Evolutionary conservation across 768 basidiomycete genomes (phyloP), one percentile per base, ranked within the genome.

Genomic region (Lactarius akahatsu): DNA sequence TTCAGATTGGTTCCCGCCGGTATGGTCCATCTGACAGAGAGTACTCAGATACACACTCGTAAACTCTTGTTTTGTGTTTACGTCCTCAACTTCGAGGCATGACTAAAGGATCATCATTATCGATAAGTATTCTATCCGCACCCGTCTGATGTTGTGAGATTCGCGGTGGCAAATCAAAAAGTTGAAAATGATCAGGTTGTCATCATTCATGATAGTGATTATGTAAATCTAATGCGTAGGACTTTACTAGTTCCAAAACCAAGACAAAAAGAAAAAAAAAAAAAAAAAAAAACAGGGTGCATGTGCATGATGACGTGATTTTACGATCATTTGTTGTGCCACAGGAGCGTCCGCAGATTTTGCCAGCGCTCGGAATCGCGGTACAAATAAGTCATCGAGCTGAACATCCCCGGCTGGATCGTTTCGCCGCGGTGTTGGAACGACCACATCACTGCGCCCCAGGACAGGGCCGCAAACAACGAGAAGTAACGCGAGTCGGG

Each of bases 391-490:
- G 83, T 85, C 96, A 97, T 98, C 20, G 91, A 92, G 79, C 86
- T 92, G 80, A 94, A 94, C 94, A 98, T 93, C 64, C 96, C 97
- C 20, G 94, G 92, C 73, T 98, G 95, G 67, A 99, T 86, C n/a
- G 88, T 88, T 78, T 98, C 90, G 58, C 91, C 87, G 26, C 86
- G 82, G 76, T 97, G 82, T 73, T 88, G 83, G 83, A 96, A 98
- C 67, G 97, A 79, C 85, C 90, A 99, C 96, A 99, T 98, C 56
- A 98, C 96, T 9, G 90, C 84, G 54, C 94, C 97, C 97, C 97
- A 98, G 38, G 89, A 84, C 16, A 98, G 71, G 0, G 95, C 92
- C 3, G 95, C 91, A 68, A 96, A 94, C 55, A 91, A 73, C 1
- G 90, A 86, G 77, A 98, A 99, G 74, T 92, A 89, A 16, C 85